Evolutionary conservation across 225 moss, liverwort and hornwort species (phyloP), one percentile per base, ranked within the genome.

Genomic region (Anthoceros angustus): DNA sequence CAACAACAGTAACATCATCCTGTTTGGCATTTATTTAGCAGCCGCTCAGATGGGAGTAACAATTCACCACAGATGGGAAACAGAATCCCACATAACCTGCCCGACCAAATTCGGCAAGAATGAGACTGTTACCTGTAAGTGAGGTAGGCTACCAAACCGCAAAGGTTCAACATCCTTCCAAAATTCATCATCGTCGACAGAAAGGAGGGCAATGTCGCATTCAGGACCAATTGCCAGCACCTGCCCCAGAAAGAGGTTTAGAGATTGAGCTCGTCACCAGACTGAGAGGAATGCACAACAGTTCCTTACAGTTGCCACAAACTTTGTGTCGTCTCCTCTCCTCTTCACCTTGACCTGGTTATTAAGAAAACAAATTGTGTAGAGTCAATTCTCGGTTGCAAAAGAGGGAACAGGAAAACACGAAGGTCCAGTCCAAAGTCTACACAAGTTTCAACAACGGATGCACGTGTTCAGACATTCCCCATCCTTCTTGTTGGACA

Each of bases 1-100:
- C 95, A 45, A 98, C 95, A 64, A 98, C 95, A 64, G 92, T 98
- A 42, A 98, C 92, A 68, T 86, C 88, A 74, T 98, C 95, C 95
- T 98, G 83, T 32, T 32, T 32, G 32, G 32, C 1, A 32, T 32
- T 32, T 4, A 32, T 32, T 32, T 32, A 4, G 2, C 32, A 32
- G 32, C 32, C 32, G 32, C 32, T 32, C 32, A 32, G 32, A 32
- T 32, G 32, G 32, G 32, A 32, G 32, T 32, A 4, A 32, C 74
- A 74, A 20, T 39, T 8, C 25, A 66, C 7, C 16, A 20, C 10
- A 25, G 40, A 40, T 39, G 40, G 7, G 66, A 42, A 42, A 14
- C 12, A 70, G 11, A 38, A 20, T 24, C 40, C 42, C 18, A 63
- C 40, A 63, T 6, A 7, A 20, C 16, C 12, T 40, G 6, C 62